These are phyloP conservation scores for Anastatica hierochuntica DNA, from an alignment of 345 rosid genomes.

Conservation along the genomic window DNA sequence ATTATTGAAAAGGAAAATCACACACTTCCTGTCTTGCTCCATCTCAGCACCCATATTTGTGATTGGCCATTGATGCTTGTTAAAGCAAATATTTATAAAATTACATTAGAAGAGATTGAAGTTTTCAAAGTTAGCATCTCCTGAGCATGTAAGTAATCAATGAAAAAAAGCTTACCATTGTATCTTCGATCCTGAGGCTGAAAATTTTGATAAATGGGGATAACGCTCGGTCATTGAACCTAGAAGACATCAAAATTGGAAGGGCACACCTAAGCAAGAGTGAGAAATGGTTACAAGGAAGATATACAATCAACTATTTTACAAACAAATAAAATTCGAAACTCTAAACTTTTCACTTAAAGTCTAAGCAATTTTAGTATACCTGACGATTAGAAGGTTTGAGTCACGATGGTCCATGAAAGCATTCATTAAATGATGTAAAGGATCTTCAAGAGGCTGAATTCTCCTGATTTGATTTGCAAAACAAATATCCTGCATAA, in stretches of 20 bases:
- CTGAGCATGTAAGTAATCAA: no score
- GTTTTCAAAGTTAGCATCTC: no score
- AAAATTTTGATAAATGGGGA: constrained; percentile 91
- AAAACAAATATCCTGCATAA: background rate
- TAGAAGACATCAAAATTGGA: constrained; percentile 96
- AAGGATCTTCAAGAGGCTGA: constrained; percentile 64
- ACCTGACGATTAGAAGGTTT: constrained; percentile 88
- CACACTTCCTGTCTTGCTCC: constrained; percentile 94
- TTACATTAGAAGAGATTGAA: background rate
- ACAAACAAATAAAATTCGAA: background rate
- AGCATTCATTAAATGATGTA: constrained; percentile 87
- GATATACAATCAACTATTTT: background rate
- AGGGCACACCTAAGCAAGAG: constrained; percentile 90
- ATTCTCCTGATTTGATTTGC: constrained; percentile 71
- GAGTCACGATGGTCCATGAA: constrained; percentile 97
- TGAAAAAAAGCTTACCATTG: constrained; percentile 87
- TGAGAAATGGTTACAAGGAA: constrained; percentile 65
- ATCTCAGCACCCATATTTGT: constrained; percentile 92
- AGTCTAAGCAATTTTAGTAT: background rate
- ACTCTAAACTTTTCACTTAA: background rate
- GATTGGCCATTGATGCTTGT: constrained; percentile 93
- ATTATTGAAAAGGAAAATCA: background rate
- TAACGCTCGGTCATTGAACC: constrained; percentile 87
- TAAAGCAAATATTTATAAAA: background rate
- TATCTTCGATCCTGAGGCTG: constrained; percentile 97